Conservation (phyloP, 805 yeast genomes). For the Priceomyces medius region DNA sequence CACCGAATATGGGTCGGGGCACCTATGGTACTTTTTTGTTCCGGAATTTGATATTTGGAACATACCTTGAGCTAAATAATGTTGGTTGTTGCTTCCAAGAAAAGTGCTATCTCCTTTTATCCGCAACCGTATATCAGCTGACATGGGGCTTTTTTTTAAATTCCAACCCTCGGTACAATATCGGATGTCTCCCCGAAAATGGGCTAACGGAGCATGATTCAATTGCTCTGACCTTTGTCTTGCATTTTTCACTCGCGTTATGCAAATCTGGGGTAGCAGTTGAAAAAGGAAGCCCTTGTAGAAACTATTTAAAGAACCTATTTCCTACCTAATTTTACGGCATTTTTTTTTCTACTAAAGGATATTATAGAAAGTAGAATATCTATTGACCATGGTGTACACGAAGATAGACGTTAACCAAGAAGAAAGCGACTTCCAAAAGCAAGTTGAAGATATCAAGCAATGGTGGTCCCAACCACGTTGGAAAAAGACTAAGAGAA, state of each 20-base stretch:
- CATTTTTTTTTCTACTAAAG: background rate
- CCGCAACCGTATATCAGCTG: constrained; percentile 2
- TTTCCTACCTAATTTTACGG: background rate
- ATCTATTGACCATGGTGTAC: constrained; percentile 43
- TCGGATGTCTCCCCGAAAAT: background rate
- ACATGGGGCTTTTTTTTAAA: background rate
- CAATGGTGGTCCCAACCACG: constrained; percentile 95
- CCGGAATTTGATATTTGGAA: too few relatives aligned
- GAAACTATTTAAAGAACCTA: constrained; percentile 4
- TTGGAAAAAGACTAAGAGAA: constrained; percentile 85
- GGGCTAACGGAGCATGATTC: constrained; percentile 4
- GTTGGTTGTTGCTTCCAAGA: background rate
- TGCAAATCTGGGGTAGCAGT: constrained; percentile 6
- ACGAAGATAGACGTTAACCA: constrained; percentile 55
- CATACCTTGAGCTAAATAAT: too few relatives aligned
- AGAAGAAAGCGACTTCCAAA: constrained; percentile 64
- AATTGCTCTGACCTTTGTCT: constrained; percentile 1
- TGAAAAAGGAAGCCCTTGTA: background rate
- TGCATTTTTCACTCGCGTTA: constrained; percentile 1
- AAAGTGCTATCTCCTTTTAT: constrained; percentile 1
- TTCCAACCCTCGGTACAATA: background rate
- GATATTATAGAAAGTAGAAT: background rate
- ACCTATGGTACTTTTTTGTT: background rate
- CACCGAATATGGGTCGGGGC: background rate
- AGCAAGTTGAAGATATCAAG: constrained; percentile 70